phyloP scores from a whole-genome alignment of 1,139 yeast genomes.

The Candida gigantensis region DNA sequence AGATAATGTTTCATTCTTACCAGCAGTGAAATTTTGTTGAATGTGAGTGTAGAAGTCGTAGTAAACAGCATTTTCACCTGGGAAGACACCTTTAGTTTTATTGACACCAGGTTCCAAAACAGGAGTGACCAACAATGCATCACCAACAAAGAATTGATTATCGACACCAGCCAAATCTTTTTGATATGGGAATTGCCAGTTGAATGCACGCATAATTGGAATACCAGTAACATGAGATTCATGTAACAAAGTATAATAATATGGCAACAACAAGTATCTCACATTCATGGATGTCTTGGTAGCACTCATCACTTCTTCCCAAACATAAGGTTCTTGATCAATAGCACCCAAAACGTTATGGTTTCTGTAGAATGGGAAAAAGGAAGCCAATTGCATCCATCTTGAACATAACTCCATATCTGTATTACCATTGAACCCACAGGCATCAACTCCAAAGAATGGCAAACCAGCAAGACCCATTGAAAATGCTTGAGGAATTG shows the following conservation, averaged over 20 bases:
- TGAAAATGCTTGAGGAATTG: constrained; percentile 25
- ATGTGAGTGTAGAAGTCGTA: constrained; percentile 35
- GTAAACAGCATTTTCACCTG: constrained; percentile 26
- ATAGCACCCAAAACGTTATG: constrained; percentile 23
- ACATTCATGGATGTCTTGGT: constrained; percentile 21
- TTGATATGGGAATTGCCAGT: constrained; percentile 24
- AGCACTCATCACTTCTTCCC: constrained; percentile 22
- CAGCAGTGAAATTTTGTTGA: constrained; percentile 20
- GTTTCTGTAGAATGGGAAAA: constrained; percentile 27
- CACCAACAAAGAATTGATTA: constrained; percentile 26
- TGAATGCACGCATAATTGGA: constrained; percentile 23
- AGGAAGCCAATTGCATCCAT: constrained; percentile 28
- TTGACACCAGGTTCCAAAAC: constrained; percentile 24
- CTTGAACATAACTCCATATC: constrained; percentile 25
- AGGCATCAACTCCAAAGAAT: constrained; percentile 25
- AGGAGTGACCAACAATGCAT: constrained; percentile 25
- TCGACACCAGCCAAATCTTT: constrained; percentile 19
- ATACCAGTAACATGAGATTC: constrained; percentile 24
- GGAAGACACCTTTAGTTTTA: constrained; percentile 27
- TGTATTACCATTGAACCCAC: constrained; percentile 26
- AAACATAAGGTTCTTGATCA: constrained; percentile 25
- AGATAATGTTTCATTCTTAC: constrained; percentile 22
- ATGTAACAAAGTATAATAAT: constrained; percentile 23
- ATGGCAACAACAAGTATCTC: constrained; percentile 24
- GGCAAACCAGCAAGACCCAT: constrained; percentile 25